A percentile compares a stretch with the other conserved stretches of the same genome.
phyloP scores from a whole-genome alignment of 805 yeast genomes.

The Yarrowia sp. region DNA sequence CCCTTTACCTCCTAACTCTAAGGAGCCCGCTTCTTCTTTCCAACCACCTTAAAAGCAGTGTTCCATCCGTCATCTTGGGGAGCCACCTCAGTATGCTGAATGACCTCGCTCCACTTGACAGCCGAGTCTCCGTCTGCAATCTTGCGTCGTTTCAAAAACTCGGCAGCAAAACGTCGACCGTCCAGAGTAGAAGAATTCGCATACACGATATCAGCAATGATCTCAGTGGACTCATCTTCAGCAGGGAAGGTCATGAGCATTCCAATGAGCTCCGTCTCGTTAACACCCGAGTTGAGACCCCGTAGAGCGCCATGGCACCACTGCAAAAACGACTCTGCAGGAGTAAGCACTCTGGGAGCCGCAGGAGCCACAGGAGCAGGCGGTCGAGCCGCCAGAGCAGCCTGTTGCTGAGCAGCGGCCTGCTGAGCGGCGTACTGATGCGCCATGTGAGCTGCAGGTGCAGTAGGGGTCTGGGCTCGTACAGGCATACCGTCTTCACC shows the following conservation, averaged over 20 bases:
- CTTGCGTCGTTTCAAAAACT: conserved; percentile 75
- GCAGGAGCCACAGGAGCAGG: conserved; percentile 28
- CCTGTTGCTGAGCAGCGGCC: conserved; percentile 27
- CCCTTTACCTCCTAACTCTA: not conserved
- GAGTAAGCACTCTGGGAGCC: conserved; percentile 21
- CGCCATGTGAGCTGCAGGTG: conserved; percentile 37
- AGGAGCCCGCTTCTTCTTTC: conserved; percentile 48
- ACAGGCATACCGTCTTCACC: conserved; percentile 9
- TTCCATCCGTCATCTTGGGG: conserved; percentile 42
- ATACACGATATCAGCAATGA: conserved; percentile 89
- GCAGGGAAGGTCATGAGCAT: conserved; percentile 78
- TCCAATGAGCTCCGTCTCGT: conserved; percentile 72
- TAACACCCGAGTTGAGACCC: conserved; percentile 70
- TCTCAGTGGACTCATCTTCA: conserved; percentile 71
- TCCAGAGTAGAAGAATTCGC: conserved; percentile 87
- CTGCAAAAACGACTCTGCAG: conserved; percentile 38
- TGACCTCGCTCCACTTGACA: conserved; percentile 65
- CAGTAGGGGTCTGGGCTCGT: conserved; percentile 16
- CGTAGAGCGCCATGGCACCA: conserved; percentile 43
- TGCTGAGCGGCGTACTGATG: conserved; percentile 26
- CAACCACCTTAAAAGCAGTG: conserved; percentile 57
- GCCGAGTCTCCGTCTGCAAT: conserved; percentile 56
- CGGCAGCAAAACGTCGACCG: conserved; percentile 90
- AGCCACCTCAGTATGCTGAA: conserved; percentile 42
- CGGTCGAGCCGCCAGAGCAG: conserved; percentile 29